Evolutionary conservation across 139 green algal genomes (phyloP), one percentile per base, ranked within the genome.

Genomic region (Ostreobium quekettii): DNA sequence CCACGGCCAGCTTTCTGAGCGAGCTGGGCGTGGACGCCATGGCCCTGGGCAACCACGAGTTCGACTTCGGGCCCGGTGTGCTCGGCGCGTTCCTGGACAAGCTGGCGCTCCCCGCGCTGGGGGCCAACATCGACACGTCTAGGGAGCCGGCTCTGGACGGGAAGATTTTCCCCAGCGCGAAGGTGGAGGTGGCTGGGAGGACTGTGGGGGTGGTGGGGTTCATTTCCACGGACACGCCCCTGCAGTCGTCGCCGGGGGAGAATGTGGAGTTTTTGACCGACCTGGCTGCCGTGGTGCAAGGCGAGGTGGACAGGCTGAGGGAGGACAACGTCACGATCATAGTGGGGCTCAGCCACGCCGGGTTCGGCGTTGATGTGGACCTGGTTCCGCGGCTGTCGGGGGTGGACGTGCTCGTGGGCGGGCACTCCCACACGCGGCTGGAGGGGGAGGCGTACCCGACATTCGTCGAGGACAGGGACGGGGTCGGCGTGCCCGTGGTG

Each of bases 21-120:
- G n/a, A n/a, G n/a, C n/a, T n/a, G n/a, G n/a, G n/a, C n/a, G n/a
- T n/a, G n/a, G n/a, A n/a, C n/a, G n/a, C n/a, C n/a, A n/a, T n/a
- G 75, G 71, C 72, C 1, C 11, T 80, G 2, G 76, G 76, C 56
- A 73, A 77, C 63, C 66, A 78, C 35, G 76, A 81, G 63, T 82
- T 82, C 26, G 76, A 82, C 66, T 72, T 67, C 2, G 76, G 76
- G 4, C 46, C 59, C 26, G 47, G 58, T 26, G 42, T 42, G 0
- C 66, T 80, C 48, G 48, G 38, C 2, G 7, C 26, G 8, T 80
- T 74, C 62, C n/a, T 77, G 28, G 5, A 22, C 2, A 59, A 66
- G 24, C 53, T 80, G 29, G 32, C 46, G 2, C 35, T 68, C 28
- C 74, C 74, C 3, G 35, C 78, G 19, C 8, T 76, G 0, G 57